phyloP scores from a whole-genome alignment of 306 rosid species.

The Senna siamea region DNA sequence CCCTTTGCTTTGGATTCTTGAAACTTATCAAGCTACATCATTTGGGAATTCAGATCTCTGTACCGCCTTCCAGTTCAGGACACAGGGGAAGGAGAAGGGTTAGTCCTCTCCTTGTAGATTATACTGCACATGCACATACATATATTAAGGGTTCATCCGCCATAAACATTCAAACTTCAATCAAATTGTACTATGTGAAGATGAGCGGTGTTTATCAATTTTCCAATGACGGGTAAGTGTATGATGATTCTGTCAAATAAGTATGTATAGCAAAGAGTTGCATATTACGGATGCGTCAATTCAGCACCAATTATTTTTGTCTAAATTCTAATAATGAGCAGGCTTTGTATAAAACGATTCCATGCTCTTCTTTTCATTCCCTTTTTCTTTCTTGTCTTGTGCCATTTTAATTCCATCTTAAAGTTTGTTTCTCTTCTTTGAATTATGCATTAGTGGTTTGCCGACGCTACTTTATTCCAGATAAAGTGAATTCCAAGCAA shows the following conservation, averaged over 20 bases:
- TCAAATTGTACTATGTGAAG: conserved; percentile 22
- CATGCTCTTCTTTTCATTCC: too few relatives aligned
- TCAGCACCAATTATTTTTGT: conserved; percentile 16
- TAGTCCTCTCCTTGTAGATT: conserved; percentile 14
- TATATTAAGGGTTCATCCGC: too few relatives aligned
- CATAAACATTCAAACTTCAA: conserved; percentile 3
- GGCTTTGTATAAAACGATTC: background rate
- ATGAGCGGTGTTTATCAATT: conserved; percentile 29
- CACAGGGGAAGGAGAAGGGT: conserved; percentile 9
- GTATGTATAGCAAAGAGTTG: conserved; percentile 43
- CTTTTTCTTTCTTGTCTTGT: background rate
- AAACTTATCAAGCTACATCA: background rate
- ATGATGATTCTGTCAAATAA: conserved; percentile 30
- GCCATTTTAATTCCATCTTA: background rate
- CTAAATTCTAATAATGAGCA: conserved; percentile 28
- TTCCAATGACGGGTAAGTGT: conserved; percentile 9
- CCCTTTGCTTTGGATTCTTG: conserved; percentile 84
- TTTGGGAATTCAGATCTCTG: too few relatives aligned
- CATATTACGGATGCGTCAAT: conserved; percentile 33
- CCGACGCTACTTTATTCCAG: too few relatives aligned
- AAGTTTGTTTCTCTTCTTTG: conserved; percentile 4
- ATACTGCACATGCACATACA: background rate
- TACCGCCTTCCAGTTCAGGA: background rate
- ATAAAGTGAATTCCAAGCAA: background rate
- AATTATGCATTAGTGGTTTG: conserved; percentile 6